Evolutionary conservation across 768 basidiomycete genomes (phyloP).

Genomic region (Thelephora ganbajun): DNA sequence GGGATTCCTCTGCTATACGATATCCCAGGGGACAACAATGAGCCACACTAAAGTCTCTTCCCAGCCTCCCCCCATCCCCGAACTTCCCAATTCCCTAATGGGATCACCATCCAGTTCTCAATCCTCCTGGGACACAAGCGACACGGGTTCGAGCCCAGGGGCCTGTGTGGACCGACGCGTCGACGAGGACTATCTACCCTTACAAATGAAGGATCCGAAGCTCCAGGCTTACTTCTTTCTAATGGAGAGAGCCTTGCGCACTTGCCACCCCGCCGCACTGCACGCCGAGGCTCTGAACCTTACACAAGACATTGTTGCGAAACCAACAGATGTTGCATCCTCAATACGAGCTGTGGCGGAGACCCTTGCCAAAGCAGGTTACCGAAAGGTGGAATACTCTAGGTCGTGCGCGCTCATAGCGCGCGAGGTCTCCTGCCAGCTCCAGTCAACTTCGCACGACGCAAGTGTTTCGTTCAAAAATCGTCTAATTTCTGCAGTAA

Average conservation of each 20-base stretch:
- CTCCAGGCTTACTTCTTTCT: conserved; percentile 3
- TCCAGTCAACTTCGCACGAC: not conserved
- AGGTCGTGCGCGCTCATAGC: conserved; percentile 2
- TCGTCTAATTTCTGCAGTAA: not conserved
- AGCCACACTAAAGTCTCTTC: too few relatives aligned
- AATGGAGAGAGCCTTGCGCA: conserved; percentile 1
- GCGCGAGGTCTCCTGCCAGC: not conserved
- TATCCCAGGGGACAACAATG: too few relatives aligned
- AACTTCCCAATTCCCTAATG: too few relatives aligned
- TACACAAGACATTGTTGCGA: not conserved
- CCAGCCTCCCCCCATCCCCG: too few relatives aligned
- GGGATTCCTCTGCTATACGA: too few relatives aligned
- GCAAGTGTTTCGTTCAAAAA: not conserved
- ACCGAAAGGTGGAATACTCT: conserved; percentile 1
- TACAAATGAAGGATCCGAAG: not conserved
- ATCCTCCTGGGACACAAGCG: too few relatives aligned
- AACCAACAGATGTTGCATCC: not conserved
- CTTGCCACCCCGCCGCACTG: conserved; percentile 2
- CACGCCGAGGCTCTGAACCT: not conserved
- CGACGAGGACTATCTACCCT: too few relatives aligned
- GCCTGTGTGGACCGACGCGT: too few relatives aligned
- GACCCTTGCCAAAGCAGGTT: not conserved
- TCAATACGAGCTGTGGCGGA: not conserved
- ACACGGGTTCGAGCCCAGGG: too few relatives aligned
- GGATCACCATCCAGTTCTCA: too few relatives aligned